Conservation (phyloP, 1,139 yeast genomes). For the Pichia sorboxylosa region DNA sequence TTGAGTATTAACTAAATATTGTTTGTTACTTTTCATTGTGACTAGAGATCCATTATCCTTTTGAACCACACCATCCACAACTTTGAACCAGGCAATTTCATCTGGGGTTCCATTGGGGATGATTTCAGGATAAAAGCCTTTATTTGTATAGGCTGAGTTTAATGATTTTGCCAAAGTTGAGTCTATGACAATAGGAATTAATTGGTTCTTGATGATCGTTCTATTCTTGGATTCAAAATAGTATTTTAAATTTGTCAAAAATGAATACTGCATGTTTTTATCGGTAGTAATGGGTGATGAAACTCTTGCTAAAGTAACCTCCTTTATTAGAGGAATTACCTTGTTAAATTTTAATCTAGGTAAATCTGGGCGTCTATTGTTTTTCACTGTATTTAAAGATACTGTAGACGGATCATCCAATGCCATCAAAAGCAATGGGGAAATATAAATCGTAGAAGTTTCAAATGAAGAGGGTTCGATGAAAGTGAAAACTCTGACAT, state of each 20-base stretch:
- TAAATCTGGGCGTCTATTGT: conserved; percentile 9
- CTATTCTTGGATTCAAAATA: conserved; percentile 50
- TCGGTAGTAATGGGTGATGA: conserved; percentile 66
- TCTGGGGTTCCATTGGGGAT: conserved; percentile 58
- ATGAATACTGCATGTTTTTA: conserved; percentile 50
- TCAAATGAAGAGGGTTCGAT: conserved; percentile 49
- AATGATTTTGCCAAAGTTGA: conserved; percentile 53
- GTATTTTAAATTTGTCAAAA: conserved; percentile 50
- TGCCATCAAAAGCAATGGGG: conserved; percentile 56
- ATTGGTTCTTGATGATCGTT: conserved; percentile 49
- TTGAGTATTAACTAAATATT: conserved; percentile 51
- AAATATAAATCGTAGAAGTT: conserved; percentile 35
- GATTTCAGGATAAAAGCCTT: conserved; percentile 27
- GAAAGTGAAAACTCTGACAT: conserved; percentile 43
- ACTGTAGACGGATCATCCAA: conserved; percentile 29
- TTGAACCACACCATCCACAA: conserved; percentile 34
- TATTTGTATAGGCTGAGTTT: conserved; percentile 30
- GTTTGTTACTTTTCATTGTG: conserved; percentile 26
- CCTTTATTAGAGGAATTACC: conserved; percentile 30
- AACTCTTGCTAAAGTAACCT: conserved; percentile 51
- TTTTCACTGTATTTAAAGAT: conserved; percentile 7
- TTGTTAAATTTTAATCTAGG: conserved; percentile 12
- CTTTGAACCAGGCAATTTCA: conserved; percentile 75
- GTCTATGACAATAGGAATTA: conserved; percentile 71
- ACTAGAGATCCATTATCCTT: conserved; percentile 22